phyloP scores from a whole-genome alignment of 176 grass and related monocot genomes.

The Oryza officinalis region DNA sequence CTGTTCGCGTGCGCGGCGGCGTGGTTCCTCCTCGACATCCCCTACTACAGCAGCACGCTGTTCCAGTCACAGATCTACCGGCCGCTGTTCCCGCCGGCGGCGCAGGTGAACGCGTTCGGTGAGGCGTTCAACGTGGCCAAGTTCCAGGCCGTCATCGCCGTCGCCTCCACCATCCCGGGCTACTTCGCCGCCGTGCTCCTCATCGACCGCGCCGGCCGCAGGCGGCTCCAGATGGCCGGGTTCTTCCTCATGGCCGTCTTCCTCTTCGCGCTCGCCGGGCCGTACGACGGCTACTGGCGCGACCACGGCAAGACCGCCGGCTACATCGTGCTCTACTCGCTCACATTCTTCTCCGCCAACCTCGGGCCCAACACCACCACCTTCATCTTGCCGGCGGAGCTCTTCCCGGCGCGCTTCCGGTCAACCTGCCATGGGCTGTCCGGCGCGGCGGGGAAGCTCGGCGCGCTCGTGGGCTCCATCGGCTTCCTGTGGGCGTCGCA shows the following conservation, averaged over 20 bases:
- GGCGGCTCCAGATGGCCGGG: conserved; percentile 48
- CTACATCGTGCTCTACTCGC: conserved; percentile 62
- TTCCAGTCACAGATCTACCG: conserved; percentile 53
- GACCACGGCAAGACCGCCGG: conserved; percentile 21
- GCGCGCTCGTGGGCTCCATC: conserved; percentile 43
- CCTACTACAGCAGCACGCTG: conserved; percentile 56
- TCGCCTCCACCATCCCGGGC: conserved; percentile 54
- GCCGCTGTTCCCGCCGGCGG: conserved; percentile 18
- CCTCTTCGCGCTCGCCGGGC: conserved; percentile 56
- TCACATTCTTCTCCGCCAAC: conserved; percentile 77
- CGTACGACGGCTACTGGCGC: conserved; percentile 59
- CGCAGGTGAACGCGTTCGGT: conserved; percentile 46
- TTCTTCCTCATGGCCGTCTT: conserved; percentile 69
- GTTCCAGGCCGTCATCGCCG: conserved; percentile 58
- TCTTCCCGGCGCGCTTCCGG: conserved; percentile 53
- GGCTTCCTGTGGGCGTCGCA: conserved; percentile 60
- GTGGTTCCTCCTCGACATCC: conserved; percentile 53
- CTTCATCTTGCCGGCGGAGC: conserved; percentile 70
- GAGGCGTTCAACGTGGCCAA: conserved; percentile 55
- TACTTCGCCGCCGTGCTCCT: conserved; percentile 54
- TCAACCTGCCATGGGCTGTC: conserved; percentile 68
- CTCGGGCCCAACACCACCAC: conserved; percentile 74
- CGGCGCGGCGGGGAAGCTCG: conserved; percentile 47
- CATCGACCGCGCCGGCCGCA: conserved; percentile 52
- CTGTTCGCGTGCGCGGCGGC: conserved; percentile 41